Conservation (phyloP, 306 rosid species). For the Glycyrrhiza uralensis region DNA sequence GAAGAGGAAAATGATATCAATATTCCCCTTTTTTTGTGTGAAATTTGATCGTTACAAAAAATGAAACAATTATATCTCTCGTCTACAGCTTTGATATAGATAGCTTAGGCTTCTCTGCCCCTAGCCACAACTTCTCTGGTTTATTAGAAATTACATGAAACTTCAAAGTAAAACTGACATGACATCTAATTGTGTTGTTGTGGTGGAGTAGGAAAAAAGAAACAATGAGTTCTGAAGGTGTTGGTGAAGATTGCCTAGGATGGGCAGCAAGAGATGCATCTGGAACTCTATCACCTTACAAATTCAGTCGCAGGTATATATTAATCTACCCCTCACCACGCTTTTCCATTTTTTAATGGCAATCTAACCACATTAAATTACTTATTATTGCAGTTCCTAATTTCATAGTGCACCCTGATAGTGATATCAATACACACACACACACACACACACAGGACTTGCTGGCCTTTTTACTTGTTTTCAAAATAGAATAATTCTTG, state of each 20-base stretch:
- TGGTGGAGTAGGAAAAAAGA: neutral
- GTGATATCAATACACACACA: no score
- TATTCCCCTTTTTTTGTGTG: no score
- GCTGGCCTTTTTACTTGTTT: neutral
- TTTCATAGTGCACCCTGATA: no score
- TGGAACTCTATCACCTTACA: constrained; percentile 65
- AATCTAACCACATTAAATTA: neutral
- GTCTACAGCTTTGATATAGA: neutral
- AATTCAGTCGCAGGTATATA: constrained; percentile 65
- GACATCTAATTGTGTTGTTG: neutral
- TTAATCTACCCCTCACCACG: neutral
- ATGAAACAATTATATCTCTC: neutral
- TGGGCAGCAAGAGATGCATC: constrained; percentile 84
- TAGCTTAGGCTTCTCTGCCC: neutral
- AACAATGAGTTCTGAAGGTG: constrained; percentile 45
- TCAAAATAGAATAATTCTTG: neutral
- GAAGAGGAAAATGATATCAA: no score
- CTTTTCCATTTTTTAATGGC: no score
- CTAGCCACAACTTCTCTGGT: neutral
- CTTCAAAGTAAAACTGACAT: constrained; percentile 11
- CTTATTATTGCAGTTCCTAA: neutral
- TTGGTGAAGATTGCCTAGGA: constrained; percentile 53
- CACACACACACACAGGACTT: no score
- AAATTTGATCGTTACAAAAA: no score
- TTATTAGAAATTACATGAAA: neutral